phyloP scores from a whole-genome alignment of 345 rosid species.

The Camelina sativa region DNA sequence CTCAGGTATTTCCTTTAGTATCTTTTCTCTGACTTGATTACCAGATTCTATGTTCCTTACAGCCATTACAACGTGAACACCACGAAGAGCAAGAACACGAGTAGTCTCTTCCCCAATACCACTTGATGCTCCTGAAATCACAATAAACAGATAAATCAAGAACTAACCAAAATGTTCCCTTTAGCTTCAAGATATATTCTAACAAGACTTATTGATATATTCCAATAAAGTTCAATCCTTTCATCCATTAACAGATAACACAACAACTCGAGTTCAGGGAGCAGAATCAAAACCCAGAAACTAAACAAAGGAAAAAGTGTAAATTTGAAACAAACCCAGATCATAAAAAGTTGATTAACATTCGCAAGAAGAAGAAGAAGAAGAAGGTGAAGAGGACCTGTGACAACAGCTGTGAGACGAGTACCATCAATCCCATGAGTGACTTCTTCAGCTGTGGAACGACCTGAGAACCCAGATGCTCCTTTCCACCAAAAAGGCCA shows the following conservation, averaged over 20 bases:
- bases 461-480: conserved; percentile 76
- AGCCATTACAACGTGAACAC: conserved; percentile 71
- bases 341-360: background rate
- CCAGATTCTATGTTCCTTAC: conserved; percentile 68
- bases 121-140: conserved; percentile 69
- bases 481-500: conserved; percentile 67
- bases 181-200: conserved; percentile 7
- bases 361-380: background rate
- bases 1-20: conserved; percentile 54
- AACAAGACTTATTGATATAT: background rate
- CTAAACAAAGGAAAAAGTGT: background rate
- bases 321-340: conserved; percentile 12
- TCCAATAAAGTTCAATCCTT: conserved; percentile 20
- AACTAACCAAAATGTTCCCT: background rate
- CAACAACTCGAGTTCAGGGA: background rate
- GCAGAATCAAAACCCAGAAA: conserved; percentile 26
- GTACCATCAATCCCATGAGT: conserved; percentile 73
- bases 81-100: conserved; percentile 79
- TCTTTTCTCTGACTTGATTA: conserved; percentile 59
- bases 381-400: conserved; percentile 52
- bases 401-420: conserved; percentile 80
- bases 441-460: conserved; percentile 83
- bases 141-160: background rate
- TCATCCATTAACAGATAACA: background rate
- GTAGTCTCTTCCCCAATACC: conserved; percentile 78